These are phyloP conservation scores for Saturnispora quitensis DNA, from an alignment of 805 yeast species.

Conservation along the genomic window DNA sequence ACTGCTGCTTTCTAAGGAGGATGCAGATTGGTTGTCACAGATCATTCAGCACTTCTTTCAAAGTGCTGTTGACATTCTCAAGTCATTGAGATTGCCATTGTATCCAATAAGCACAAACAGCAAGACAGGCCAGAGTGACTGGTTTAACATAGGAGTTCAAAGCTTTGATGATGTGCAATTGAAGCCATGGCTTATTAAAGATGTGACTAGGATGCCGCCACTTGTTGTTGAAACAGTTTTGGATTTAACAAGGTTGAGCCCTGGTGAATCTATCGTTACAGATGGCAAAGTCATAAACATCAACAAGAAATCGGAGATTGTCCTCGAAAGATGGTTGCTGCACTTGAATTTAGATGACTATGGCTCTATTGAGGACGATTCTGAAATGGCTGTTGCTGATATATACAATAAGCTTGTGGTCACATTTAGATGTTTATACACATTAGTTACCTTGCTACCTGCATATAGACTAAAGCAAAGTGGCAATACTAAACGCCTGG, in stretches of 20 bases:
- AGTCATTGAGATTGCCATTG: slow-evolving; percentile 15
- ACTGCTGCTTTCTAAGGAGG: slow-evolving; percentile 21
- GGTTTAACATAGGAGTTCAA: slow-evolving; percentile 51
- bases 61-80: slow-evolving; percentile 50
- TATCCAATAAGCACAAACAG: slow-evolving; percentile 7
- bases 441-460: slow-evolving; percentile 62
- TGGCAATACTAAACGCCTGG: slow-evolving; percentile 16
- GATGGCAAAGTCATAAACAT: slow-evolving; percentile 44
- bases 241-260: slow-evolving; percentile 21
- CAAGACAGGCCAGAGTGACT: slow-evolving; percentile 36
- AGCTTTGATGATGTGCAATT: not conserved
- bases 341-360: slow-evolving; percentile 54
- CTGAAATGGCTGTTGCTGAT: slow-evolving; percentile 35
- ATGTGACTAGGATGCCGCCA: slow-evolving; percentile 53
- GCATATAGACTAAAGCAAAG: slow-evolving; percentile 43
- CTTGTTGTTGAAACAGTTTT: slow-evolving; percentile 72
- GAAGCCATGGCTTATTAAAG: slow-evolving; percentile 45
- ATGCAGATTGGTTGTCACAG: slow-evolving; percentile 26
- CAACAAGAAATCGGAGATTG: slow-evolving; percentile 69
- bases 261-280: slow-evolving; percentile 19
- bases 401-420: slow-evolving; percentile 68
- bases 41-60: slow-evolving; percentile 49
- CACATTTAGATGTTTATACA: slow-evolving; percentile 63
- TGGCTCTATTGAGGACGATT: slow-evolving; percentile 1
- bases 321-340: slow-evolving; percentile 86